A percentile compares a stretch with the other conserved stretches of the same genome.
phyloP scores from a whole-genome alignment of 176 grass and related monocot genomes.

The Alloteropsis semialata region DNA sequence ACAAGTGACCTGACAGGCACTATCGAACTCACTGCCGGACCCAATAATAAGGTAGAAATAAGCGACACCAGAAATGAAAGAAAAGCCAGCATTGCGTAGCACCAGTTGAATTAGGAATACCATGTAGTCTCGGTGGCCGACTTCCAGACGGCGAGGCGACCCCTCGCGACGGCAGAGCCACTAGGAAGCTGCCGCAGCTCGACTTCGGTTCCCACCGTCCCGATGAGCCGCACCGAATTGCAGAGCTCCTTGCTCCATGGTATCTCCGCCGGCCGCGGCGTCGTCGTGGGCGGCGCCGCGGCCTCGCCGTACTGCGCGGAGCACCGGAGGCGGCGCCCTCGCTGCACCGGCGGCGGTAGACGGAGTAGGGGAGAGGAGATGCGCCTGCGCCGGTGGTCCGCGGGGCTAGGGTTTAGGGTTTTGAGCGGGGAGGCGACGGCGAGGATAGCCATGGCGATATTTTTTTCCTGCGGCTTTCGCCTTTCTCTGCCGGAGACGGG shows the following conservation, averaged over 20 bases:
- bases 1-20: neutral
- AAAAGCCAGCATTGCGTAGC: neutral
- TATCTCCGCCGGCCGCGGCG: conserved; percentile 57
- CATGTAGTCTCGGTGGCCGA: conserved; percentile 72
- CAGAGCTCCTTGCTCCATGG: conserved; percentile 71
- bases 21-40: neutral
- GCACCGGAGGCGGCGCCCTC: conserved; percentile 15
- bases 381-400: neutral
- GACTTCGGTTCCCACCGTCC: conserved; percentile 60
- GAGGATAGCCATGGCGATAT: conserved; percentile 40
- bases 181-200: conserved; percentile 75
- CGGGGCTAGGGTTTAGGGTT: conserved; percentile 44
- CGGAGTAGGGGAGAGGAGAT: neutral
- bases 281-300: conserved; percentile 4
- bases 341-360: neutral
- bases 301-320: conserved; percentile 26
- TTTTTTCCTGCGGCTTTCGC: neutral
- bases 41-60: neutral
- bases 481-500: neutral
- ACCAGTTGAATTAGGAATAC: conserved; percentile 20
- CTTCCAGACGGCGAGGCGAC: conserved; percentile 73
- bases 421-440: conserved; percentile 15
- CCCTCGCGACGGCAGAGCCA: conserved; percentile 67
- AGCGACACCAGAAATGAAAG: neutral
- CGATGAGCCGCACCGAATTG: conserved; percentile 78